A percentile compares a stretch with the other conserved stretches of the same genome.
Conservation (phyloP, 192 early-diverging fungal genomes). For the Gigaspora rosea region DNA sequence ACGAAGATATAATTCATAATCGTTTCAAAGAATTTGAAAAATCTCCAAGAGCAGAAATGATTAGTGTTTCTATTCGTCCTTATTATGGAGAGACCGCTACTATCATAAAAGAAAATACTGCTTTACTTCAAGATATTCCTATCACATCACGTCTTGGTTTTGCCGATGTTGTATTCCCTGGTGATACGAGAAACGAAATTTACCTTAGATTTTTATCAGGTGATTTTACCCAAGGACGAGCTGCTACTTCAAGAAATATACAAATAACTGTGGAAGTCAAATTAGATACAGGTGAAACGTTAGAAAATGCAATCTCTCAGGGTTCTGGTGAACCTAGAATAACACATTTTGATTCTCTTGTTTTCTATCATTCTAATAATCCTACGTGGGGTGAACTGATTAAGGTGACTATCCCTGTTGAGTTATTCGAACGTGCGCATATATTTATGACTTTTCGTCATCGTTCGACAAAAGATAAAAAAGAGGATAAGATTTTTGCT, state of each 20-base stretch:
- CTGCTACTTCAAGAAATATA: slow-evolving; percentile 52
- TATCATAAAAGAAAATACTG: slow-evolving; percentile 46
- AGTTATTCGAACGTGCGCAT: slow-evolving; percentile 59
- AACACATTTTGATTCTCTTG: slow-evolving; percentile 55
- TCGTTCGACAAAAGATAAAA: slow-evolving; percentile 35
- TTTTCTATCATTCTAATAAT: slow-evolving; percentile 60
- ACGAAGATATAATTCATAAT: slow-evolving; percentile 57
- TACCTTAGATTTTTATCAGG: slow-evolving; percentile 61
- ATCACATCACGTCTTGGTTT: slow-evolving; percentile 61
- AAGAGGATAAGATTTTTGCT: slow-evolving; percentile 56
- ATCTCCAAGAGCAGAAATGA: slow-evolving; percentile 44
- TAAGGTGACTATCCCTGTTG: slow-evolving; percentile 58
- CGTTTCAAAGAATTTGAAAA: slow-evolving; percentile 48
- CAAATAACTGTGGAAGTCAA: slow-evolving; percentile 63
- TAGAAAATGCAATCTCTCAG: slow-evolving; percentile 55
- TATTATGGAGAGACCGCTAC: slow-evolving; percentile 45
- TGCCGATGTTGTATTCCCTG: slow-evolving; percentile 58
- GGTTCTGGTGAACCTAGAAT: slow-evolving; percentile 42
- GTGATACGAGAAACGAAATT: slow-evolving; percentile 57
- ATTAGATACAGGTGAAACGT: slow-evolving; percentile 52
- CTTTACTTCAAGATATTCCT: slow-evolving; percentile 44
- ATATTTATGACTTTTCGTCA: slow-evolving; percentile 63
- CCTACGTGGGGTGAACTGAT: slow-evolving; percentile 69
- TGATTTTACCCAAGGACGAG: slow-evolving; percentile 53
- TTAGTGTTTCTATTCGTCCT: slow-evolving; percentile 49